phyloP scores from a whole-genome alignment of 2,329 filamentous ascomycete genomes.

The Chaetomiaceae sp. region DNA sequence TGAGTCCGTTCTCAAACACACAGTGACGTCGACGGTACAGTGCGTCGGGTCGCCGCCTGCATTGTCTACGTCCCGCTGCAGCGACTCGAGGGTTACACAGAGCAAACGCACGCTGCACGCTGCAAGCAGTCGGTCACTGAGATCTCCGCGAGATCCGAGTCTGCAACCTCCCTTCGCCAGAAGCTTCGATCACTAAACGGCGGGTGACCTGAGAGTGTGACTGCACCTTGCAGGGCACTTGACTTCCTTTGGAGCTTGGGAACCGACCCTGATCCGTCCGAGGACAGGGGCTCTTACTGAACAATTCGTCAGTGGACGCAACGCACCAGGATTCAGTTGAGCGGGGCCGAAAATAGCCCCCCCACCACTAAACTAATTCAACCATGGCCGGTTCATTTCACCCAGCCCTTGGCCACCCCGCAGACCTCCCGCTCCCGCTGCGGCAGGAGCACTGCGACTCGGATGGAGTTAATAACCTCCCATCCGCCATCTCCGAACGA shows the following conservation, averaged over 20 bases:
- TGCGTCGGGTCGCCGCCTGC: slow-evolving; percentile 14
- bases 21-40: slow-evolving; percentile 20
- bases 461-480: slow-evolving; percentile 25
- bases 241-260: no score
- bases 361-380: slow-evolving; percentile 10
- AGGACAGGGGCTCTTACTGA: not conserved
- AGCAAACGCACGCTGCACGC: not conserved
- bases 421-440: slow-evolving; percentile 17
- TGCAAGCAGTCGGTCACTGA: not conserved
- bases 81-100: slow-evolving; percentile 10
- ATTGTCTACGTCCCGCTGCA: slow-evolving; percentile 7
- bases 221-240: not conserved
- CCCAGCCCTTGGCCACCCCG: slow-evolving; percentile 38
- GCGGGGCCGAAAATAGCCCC: slow-evolving; percentile 17
- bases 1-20: not conserved
- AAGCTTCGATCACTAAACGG: not conserved
- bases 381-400: slow-evolving; percentile 40
- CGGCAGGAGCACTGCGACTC: slow-evolving; percentile 13
- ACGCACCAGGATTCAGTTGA: not conserved
- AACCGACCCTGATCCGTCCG: not conserved
- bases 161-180: not conserved
- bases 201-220: not conserved
- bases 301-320: no score
- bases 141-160: slow-evolving; percentile 4
- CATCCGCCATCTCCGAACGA: slow-evolving; percentile 24